These are phyloP conservation scores for Taphrina wiesneri DNA, from an alignment of 1,139 yeast genomes.

Conservation along the genomic window DNA sequence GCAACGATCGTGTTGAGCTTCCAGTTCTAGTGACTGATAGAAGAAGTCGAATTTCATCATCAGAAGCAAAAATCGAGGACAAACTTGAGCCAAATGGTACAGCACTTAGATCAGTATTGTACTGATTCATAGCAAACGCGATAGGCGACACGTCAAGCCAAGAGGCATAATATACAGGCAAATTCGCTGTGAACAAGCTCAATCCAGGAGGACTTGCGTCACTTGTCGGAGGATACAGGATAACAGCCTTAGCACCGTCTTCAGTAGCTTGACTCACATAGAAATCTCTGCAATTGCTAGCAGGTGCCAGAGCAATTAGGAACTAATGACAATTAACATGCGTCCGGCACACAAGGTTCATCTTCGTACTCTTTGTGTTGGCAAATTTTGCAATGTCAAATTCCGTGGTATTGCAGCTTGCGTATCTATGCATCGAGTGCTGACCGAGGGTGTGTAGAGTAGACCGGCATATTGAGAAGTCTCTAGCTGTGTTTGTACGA, in stretches of 20 bases:
- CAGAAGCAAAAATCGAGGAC: constrained; percentile 33
- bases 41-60: constrained; percentile 38
- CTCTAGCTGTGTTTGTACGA: neutral
- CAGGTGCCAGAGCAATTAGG: constrained; percentile 21
- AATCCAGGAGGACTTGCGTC: neutral
- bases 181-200: neutral
- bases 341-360: too few relatives aligned
- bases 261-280: constrained; percentile 11
- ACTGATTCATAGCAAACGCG: constrained; percentile 29
- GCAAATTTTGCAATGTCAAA: neutral
- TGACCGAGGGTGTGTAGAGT: constrained; percentile 20
- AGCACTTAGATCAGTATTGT: constrained; percentile 4
- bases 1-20: constrained; percentile 19
- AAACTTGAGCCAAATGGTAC: constrained; percentile 37
- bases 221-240: constrained; percentile 19
- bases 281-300: constrained; percentile 17
- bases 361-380: neutral
- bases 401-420: constrained; percentile 7
- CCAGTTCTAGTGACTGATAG: constrained; percentile 33
- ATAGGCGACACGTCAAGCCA: constrained; percentile 17
- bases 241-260: constrained; percentile 25
- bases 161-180: constrained; percentile 17
- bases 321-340: too few relatives aligned
- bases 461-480: constrained; percentile 19
- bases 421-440: neutral